Base-by-base conservation (phyloP, 192 early-diverging fungal genomes). In the Borealophlyctis nickersoniae region DNA sequence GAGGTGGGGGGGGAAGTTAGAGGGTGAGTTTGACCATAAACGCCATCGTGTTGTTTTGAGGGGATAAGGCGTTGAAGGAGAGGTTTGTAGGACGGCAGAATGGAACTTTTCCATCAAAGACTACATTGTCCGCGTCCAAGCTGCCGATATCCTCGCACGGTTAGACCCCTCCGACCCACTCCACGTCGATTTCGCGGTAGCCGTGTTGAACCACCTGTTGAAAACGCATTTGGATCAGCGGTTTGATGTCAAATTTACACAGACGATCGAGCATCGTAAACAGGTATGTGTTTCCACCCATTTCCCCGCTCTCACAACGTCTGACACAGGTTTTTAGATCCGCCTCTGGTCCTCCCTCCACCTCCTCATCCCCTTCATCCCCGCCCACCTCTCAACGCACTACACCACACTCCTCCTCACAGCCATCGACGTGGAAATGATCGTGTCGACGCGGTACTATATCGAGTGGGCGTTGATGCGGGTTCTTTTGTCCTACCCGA, bases 61-160 rank as follows among this genome's bases (percentile, higher is more conserved):
- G 31, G 28, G 14, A 32, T 62, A 29, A 22, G 52, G 53, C 23
- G 22, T 22, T 67, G 31, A 45, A 9, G 31, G 24, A 49, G 4
- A n/a, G 36, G n/a, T 30, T 14, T 13, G 22, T 51, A 78, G 74
- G 27, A 79, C 78, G 34, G 67, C 64, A 31, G 71, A 66, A 52
- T 60, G 66, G 39, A 79, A 79, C 54, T 78, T 79, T 60, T 65
- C 54, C 33, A 66, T 65, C 48, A 72, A 76, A 36, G 84, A 86
- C 51, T 86, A 83, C 52, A 48, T 66, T 29, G 74, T 85, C 13
- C 74, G 85, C 5, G 77, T 87, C 3, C 29, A 62, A 48, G 75
- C 73, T 62, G 82, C 76, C 52, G 69, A 63, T 26, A 22, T 87
- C 9, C 51, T 87, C n/a, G 22, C 72, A 11, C 66, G 66, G 22